Base-by-base conservation (phyloP, 345 rosid species). In the Hirschfeldia incana region DNA sequence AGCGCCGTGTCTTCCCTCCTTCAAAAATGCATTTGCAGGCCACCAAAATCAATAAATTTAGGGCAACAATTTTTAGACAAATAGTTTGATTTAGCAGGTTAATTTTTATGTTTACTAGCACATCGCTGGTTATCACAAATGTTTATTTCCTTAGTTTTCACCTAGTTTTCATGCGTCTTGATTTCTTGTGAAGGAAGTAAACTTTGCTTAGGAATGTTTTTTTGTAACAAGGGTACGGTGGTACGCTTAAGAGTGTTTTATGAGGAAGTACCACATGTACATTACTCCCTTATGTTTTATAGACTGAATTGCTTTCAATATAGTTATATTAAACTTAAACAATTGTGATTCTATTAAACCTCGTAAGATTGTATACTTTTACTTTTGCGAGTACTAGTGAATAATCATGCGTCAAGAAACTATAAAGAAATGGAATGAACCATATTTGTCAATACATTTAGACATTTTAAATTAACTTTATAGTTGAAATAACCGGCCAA, bases 401-500 rank as follows among this genome's bases (percentile, higher is more conserved):
- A 36, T 37, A 53, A 55, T 15, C 57, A 15, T n/a, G n/a, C n/a
- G n/a, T n/a, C n/a, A n/a, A n/a, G n/a, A n/a, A n/a, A n/a, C 46
- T 39, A 10, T 42, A 42, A 42, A 42, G 49, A 42, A 42, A 42
- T 42, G 49, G 49, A 42, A 8, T 42, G 13, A 42, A 42, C 49
- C 49, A 42, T 42, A 42, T 42, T 42, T 42, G 49, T 42, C 49
- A 42, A 42, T 42, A 16, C 2, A 49, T 74, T 29, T 44, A 73
- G 21, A 42, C 11, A 21, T 29, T 4, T n/a, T 63, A 77, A 9
- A 36, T 17, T 17, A 21, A 8, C 8, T 32, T 59, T 57, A 8
- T 60, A 33, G 57, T 73, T 79, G 57, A 74, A 73, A 73, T 46
- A 74, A 61, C 36, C 61, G 70, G 78, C 29, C 39, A 16, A 62